These are phyloP conservation scores for Starmerella geochares DNA, from an alignment of 805 yeast genomes.

Conservation along the genomic window DNA sequence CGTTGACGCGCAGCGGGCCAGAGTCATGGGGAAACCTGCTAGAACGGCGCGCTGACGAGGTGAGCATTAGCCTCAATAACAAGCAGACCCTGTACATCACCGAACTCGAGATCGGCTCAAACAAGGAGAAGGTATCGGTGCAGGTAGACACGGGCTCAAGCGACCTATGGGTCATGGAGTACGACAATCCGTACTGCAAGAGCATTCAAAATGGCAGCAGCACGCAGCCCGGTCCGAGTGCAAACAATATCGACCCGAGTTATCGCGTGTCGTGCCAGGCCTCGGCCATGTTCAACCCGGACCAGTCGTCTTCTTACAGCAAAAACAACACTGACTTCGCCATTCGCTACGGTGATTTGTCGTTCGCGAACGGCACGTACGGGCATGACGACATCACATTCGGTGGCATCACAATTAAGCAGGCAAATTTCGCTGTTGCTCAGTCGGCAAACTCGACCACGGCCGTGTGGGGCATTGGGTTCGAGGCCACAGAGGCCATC, in stretches of 20 bases:
- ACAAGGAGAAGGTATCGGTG: conserved; percentile 43
- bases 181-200: conserved; percentile 39
- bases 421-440: conserved; percentile 65
- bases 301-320: conserved; percentile 23
- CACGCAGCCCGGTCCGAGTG: background rate
- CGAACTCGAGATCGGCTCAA: conserved; percentile 43
- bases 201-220: background rate
- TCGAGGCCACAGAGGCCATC: conserved; percentile 30
- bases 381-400: conserved; percentile 52
- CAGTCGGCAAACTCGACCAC: conserved; percentile 50
- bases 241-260: background rate
- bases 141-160: conserved; percentile 68
- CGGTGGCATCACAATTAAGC: conserved; percentile 41
- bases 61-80: conserved; percentile 27
- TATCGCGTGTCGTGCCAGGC: conserved; percentile 23
- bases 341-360: conserved; percentile 36
- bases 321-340: conserved; percentile 21
- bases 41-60: conserved; percentile 10
- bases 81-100: conserved; percentile 27
- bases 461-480: conserved; percentile 41
- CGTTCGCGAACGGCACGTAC: conserved; percentile 47
- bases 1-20: conserved; percentile 6
- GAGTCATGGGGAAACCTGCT: background rate
- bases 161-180: conserved; percentile 55
- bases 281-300: conserved; percentile 25